A percentile compares a stretch with the other conserved stretches of the same genome.
These are phyloP conservation scores for Lepidium didymum DNA, from an alignment of 345 rosid species.

Conservation along the genomic window DNA sequence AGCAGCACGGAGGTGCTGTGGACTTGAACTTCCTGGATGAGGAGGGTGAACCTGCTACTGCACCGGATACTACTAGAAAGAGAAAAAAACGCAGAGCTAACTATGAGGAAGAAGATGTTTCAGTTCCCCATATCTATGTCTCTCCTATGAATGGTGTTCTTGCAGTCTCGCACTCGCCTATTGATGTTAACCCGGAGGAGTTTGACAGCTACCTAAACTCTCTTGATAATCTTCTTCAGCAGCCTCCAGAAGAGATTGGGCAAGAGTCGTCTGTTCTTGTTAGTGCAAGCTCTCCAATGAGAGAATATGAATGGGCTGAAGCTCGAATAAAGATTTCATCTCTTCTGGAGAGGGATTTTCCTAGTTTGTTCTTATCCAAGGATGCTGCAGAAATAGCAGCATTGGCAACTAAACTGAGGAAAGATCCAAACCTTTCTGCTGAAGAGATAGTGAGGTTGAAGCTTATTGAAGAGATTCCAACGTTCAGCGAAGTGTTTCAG, in stretches of 20 bases:
- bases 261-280: constrained; percentile 4
- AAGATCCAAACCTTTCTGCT: constrained; percentile 47
- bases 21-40: constrained; percentile 23
- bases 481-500: constrained; percentile 44
- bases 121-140: constrained; percentile 30
- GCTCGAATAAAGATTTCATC: constrained; percentile 49
- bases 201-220: constrained; percentile 64
- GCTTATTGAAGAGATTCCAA: constrained; percentile 59
- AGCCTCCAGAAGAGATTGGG: constrained; percentile 31
- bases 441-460: constrained; percentile 63
- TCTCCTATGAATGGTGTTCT: constrained; percentile 30
- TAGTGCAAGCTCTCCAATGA: constrained; percentile 16
- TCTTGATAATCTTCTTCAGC: constrained; percentile 51
- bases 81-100: constrained; percentile 15
- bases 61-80: constrained; percentile 16
- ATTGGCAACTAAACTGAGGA: constrained; percentile 49
- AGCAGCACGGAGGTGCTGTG: constrained; percentile 26
- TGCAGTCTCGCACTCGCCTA: constrained; percentile 15
- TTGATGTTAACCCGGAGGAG: constrained; percentile 40
- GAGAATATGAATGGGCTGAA: constrained; percentile 49
- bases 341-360: constrained; percentile 46
- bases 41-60: constrained; percentile 15
- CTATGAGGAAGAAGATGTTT: constrained; percentile 23
- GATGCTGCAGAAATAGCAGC: constrained; percentile 39
- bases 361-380: constrained; percentile 39